Evolutionary conservation across 352 stramenopile species (phyloP).

Genomic region (Paralagenidium karlingii): DNA sequence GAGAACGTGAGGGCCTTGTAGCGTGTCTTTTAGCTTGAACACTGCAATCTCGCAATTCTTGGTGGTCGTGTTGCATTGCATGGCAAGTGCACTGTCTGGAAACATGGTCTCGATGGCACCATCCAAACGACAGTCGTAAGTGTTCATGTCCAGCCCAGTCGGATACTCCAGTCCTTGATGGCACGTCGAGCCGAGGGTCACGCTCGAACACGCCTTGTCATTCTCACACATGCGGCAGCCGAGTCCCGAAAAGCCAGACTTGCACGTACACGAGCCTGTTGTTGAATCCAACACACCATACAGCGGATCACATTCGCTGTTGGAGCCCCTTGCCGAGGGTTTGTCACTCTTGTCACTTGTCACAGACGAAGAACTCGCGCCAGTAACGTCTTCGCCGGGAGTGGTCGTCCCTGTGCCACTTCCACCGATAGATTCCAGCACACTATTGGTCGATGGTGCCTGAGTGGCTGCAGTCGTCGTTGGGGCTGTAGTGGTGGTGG

Average conservation of each 20-base stretch:
- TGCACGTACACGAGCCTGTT: slow-evolving; percentile 39
- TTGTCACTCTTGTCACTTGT: too few relatives aligned
- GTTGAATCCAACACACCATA: slow-evolving; percentile 44
- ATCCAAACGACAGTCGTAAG: slow-evolving; percentile 49
- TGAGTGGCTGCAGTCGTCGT: too few relatives aligned
- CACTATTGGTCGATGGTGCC: too few relatives aligned
- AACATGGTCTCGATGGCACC: slow-evolving; percentile 45
- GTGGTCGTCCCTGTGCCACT: too few relatives aligned
- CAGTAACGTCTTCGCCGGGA: too few relatives aligned
- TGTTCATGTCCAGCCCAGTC: slow-evolving; percentile 31
- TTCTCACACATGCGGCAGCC: slow-evolving; percentile 46
- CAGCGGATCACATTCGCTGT: slow-evolving; percentile 37
- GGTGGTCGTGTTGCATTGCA: slow-evolving; percentile 37
- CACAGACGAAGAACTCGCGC: too few relatives aligned
- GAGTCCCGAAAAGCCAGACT: slow-evolving; percentile 37
- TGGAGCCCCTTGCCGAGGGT: too few relatives aligned
- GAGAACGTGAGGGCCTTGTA: slow-evolving; percentile 43
- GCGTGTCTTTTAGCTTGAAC: slow-evolving; percentile 36
- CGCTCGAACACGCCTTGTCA: slow-evolving; percentile 14
- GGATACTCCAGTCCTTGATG: slow-evolving; percentile 35
- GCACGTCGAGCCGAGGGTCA: slow-evolving; percentile 24
- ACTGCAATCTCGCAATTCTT: slow-evolving; percentile 49
- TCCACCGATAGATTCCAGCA: too few relatives aligned
- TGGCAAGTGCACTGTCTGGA: slow-evolving; percentile 41
- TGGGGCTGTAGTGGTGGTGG: too few relatives aligned